A percentile compares a stretch with the other conserved stretches of the same genome.
These are phyloP conservation scores for Rhizophora apiculata DNA, from an alignment of 345 rosid genomes.

Conservation along the genomic window DNA sequence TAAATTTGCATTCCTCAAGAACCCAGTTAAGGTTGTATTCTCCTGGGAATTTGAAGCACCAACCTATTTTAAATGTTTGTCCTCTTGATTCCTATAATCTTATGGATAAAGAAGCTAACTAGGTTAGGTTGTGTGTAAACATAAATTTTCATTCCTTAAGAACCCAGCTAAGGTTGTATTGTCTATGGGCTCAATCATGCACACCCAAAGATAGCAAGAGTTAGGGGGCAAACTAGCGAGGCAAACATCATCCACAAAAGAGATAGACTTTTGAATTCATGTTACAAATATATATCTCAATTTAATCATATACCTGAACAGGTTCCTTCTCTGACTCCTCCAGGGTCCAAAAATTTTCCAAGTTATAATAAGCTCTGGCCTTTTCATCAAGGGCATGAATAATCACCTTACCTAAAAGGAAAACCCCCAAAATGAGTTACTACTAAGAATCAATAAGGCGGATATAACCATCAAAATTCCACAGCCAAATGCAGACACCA, in stretches of 20 bases:
- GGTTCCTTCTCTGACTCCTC: conserved; percentile 35
- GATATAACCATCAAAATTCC: background rate
- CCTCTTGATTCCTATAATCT: background rate
- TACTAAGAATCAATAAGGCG: background rate
- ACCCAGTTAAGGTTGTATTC: background rate
- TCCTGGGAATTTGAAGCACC: background rate
- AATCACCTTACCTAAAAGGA: conserved; percentile 58
- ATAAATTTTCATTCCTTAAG: no score
- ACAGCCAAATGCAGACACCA: background rate
- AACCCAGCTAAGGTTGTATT: background rate
- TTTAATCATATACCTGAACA: conserved; percentile 36
- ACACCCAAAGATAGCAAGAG: no score
- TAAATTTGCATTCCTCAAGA: no score
- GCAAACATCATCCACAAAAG: no score
- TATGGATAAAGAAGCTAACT: background rate
- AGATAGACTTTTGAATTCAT: background rate
- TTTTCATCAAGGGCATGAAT: conserved; percentile 94
- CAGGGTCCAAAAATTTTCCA: conserved; percentile 63
- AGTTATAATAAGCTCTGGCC: conserved; percentile 77
- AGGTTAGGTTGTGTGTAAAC: no score
- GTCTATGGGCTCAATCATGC: background rate
- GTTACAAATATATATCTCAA: background rate
- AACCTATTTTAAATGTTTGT: background rate
- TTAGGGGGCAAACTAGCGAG: no score
- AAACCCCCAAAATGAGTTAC: background rate